Base-by-base conservation (phyloP, 345 rosid species). In the Gossypium bickii region DNA sequence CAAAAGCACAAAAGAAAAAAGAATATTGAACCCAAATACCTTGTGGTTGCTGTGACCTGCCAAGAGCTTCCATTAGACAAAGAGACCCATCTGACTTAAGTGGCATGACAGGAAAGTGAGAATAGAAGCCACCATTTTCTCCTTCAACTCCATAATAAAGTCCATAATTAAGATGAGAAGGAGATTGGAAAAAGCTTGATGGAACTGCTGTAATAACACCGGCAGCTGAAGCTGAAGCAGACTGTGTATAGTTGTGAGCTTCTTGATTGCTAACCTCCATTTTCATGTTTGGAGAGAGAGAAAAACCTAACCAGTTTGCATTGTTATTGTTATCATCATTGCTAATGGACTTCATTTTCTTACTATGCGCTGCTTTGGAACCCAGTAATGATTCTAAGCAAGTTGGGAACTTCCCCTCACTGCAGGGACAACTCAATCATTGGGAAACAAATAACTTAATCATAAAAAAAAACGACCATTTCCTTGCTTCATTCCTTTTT, bases 51-150 rank as follows among this genome's bases (percentile, higher is more conserved):
- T 90, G 94, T 66, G 98, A 84, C 81, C 94, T 85, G 85, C 83
- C 78, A 65, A 88, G 88, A 71, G 96, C 91, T 86, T 93, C 98
- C 95, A 93, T 89, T n/a, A 89, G 73, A 82, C 97, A 95, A 76
- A 91, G 96, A 67, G 99, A 95, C 10, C 98, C 99, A 68, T 95
- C 97, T 74, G 99, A 93, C 83, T 86, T 90, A 69, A 95, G 87
- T 27, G 99, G 98, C 98, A 95, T 92, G 7, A 80, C 87, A 27
- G 96, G 86, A 79, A 89, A 74, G 52, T 89, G 85, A 64, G 93
- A 85, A 73, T 80, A 90, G 41, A 80, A 69, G 47, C 76, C 86
- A 41, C 82, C 77, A 78, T 78, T 82, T 66, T 83, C 83, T 59
- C 77, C 83, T 41, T 77, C 81, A 77, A 80, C 81, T 67, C 89